Percentiles rank a stretch among this genome's conserved stretches.
phyloP scores from a whole-genome alignment of 495 filamentous ascomycete species.

The Neurospora sp. region DNA sequence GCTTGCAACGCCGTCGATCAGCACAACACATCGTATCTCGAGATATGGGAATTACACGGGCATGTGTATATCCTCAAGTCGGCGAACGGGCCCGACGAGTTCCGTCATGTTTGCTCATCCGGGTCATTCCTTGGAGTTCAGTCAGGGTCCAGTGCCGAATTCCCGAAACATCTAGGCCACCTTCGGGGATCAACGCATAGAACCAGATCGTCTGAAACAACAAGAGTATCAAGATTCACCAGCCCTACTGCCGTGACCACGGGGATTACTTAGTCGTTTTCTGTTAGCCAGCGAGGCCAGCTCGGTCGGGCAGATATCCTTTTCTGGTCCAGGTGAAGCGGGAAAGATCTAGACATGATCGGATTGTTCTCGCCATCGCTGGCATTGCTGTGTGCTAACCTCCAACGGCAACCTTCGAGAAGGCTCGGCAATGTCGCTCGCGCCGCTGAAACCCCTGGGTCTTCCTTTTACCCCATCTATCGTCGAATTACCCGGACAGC shows the following conservation, averaged over 20 bases:
- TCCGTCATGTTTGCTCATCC: background rate
- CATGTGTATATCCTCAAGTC: background rate
- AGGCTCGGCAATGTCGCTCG: background rate
- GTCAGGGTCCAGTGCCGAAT: background rate
- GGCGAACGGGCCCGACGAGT: background rate
- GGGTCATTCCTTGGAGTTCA: background rate
- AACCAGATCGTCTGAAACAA: background rate
- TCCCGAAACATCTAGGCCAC: background rate
- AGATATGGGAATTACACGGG: background rate
- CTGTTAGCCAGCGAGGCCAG: background rate
- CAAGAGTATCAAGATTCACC: background rate
- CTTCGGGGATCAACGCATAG: background rate
- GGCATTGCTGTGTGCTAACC: background rate
- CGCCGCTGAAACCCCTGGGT: background rate
- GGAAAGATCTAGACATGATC: background rate
- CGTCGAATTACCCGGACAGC: background rate
- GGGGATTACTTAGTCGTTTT: background rate
- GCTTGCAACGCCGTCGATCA: background rate
- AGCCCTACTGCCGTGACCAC: background rate
- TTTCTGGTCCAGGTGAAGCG: background rate
- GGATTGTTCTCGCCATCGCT: background rate
- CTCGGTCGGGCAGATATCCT: background rate
- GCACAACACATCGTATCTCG: background rate
- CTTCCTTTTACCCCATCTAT: background rate
- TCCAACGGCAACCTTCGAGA: background rate